Base-by-base conservation (phyloP, 1,284 basidiomycete genomes). In the Mycosarcoma mackinlayi region DNA sequence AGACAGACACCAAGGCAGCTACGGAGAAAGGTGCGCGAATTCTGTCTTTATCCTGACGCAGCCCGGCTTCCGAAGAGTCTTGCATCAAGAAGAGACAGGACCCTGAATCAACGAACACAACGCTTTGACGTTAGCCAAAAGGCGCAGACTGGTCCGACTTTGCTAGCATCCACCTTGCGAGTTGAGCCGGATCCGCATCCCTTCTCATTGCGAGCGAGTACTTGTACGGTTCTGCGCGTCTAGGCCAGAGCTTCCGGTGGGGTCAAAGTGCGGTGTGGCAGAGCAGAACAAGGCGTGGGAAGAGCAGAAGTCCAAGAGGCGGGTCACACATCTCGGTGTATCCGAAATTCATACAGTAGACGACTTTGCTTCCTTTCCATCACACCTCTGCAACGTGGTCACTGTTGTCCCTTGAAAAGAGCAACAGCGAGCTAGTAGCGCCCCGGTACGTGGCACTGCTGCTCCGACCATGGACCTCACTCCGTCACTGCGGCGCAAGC, bases 401-500 rank as follows among this genome's bases (percentile, higher is more conserved):
- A 10, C 30, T 31, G 2, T 31, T 2, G 14, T 2, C 30, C 30
- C 4, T 35, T 24, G 18, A 19, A n/a, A 40, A 25, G 13, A 18
- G n/a, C 18, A 6, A 3, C 28, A 28, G 33, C 18, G 7, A 24
- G 14, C 16, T 25, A 21, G 7, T 28, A 27, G 19, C 18, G 27
- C 41, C 13, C 4, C 13, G 14, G 25, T 30, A 27, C 41, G 18
- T 33, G 33, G 45, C 45, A n/a, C 33, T 34, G n/a, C 23, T 11
- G 33, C 27, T 38, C 33, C 30, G 19, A 48, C 11, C 38, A 60
- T 67, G 64, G 64, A 67, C 23, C 27, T 56, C 24, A 30, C 53
- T 9, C 47, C 57, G 6, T 44, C 57, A 9, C 37, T 52, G 49
- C 64, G 54, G 16, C 64, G 49, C 28, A 67, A 53, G 41, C 57